Base-by-base conservation (phyloP, 768 basidiomycete genomes). In the Xerocomellus amylosporus region DNA sequence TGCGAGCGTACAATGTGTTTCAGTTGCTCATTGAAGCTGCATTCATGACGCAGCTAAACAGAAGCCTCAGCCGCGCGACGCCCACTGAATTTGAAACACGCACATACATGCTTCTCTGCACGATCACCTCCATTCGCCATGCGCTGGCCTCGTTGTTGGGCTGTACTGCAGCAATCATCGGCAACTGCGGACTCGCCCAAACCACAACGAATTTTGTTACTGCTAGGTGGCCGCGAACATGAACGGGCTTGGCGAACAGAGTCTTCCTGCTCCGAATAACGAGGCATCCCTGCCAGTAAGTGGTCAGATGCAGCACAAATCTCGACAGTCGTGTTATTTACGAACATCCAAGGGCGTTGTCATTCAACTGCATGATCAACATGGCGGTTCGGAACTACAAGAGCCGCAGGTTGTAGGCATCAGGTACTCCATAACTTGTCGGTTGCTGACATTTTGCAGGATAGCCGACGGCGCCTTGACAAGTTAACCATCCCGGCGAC, bases 401-500 rank as follows among this genome's bases (percentile, higher is more conserved):
- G 43, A 43, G 40, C 26, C 36, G 30, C 51, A 48, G 54, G 52
- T 48, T 52, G 39, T 50, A 40, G 26, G 20, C 31, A 12, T 51
- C 12, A 5, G 20, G 24, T 19, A 20, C n/a, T 30, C 26, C 42
- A 41, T 43, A 8, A 34, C 19, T 49, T 13, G n/a, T 24, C 33
- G 4, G 2, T 44, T 30, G 19, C 36, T 61, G 40, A 64, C 30
- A 12, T 10, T 36, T 28, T 9, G 26, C 44, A 66, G 64, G 52
- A 53, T 51, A 28, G 30, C 36, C 64, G 36, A 43, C 54, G 13
- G 14, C 26, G 28, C 20, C 58, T 46, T n/a, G 31, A 30, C 33
- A 60, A 48, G 30, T 17, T 60, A 44, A 33, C 33, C 36, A 66
- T 66, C 61, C n/a, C n/a, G n/a, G 3, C 20, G 14, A 31, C 54